These are phyloP conservation scores for Leptographium procerum DNA, from an alignment of 2,329 filamentous ascomycete species.

Conservation along the genomic window DNA sequence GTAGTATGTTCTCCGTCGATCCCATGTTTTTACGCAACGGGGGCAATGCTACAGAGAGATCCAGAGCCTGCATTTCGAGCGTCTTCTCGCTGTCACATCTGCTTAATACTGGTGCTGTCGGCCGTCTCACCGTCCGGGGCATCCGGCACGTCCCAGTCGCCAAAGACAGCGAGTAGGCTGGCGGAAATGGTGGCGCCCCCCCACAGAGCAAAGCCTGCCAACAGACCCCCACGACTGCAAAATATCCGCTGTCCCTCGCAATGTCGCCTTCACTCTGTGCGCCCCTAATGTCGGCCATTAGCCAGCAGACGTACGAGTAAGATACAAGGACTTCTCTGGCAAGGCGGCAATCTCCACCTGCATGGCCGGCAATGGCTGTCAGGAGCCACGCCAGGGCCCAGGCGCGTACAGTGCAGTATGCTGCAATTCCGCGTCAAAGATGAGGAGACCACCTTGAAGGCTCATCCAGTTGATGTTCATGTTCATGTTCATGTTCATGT, in stretches of 20 bases:
- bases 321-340: neutral
- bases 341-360: neutral
- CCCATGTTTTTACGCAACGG: no score
- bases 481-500: no score
- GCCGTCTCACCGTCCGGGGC: neutral
- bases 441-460: neutral
- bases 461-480: no score
- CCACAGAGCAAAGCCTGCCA: conserved; percentile 2
- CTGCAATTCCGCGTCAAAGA: conserved; percentile 10
- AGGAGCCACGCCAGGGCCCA: conserved; percentile 60
- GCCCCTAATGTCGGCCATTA: conserved; percentile 4
- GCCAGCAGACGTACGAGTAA: conserved; percentile 4
- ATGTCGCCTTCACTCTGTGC: conserved; percentile 1
- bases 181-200: neutral
- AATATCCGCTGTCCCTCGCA: conserved; percentile 1
- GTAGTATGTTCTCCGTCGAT: no score
- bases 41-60: no score
- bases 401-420: conserved; percentile 60
- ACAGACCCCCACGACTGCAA: conserved; percentile 2
- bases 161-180: neutral
- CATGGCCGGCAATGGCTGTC: conserved; percentile 37
- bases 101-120: neutral
- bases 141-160: neutral
- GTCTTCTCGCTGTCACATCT: neutral
- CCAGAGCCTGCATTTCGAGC: neutral